Conservation (phyloP, 495 filamentous ascomycete genomes). For the Penicillium ochrochloron region DNA sequence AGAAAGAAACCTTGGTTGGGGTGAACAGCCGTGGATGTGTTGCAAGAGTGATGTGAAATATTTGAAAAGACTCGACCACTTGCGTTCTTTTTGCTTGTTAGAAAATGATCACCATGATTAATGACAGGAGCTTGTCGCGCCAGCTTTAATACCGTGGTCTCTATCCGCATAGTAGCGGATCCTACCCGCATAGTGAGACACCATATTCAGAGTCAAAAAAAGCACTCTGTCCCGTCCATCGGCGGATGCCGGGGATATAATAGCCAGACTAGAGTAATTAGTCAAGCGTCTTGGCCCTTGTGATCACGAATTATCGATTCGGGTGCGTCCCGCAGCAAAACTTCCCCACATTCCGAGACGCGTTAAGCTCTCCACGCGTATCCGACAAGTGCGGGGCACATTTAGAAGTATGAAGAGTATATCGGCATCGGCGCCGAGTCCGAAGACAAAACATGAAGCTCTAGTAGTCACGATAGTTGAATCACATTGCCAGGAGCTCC, state of each 20-base stretch:
- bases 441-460: conserved; percentile 15
- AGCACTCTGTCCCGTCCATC: not conserved
- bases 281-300: not conserved
- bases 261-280: not conserved
- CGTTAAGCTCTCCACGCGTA: conserved; percentile 15
- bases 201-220: not conserved
- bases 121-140: too few relatives aligned
- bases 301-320: conserved; percentile 3
- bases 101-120: too few relatives aligned
- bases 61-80: too few relatives aligned
- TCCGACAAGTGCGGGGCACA: conserved; percentile 20
- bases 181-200: too few relatives aligned
- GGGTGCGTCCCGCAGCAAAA: not conserved
- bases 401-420: not conserved
- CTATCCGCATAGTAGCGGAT: not conserved
- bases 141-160: too few relatives aligned
- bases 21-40: too few relatives aligned
- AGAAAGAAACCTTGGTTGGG: too few relatives aligned
- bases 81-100: too few relatives aligned
- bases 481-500: not conserved
- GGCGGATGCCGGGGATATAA: not conserved
- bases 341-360: conserved; percentile 26
- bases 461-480: not conserved
- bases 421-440: conserved; percentile 29
- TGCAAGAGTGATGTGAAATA: too few relatives aligned